phyloP scores from a whole-genome alignment of 495 filamentous ascomycete species.

The Penicillium nucicola region DNA sequence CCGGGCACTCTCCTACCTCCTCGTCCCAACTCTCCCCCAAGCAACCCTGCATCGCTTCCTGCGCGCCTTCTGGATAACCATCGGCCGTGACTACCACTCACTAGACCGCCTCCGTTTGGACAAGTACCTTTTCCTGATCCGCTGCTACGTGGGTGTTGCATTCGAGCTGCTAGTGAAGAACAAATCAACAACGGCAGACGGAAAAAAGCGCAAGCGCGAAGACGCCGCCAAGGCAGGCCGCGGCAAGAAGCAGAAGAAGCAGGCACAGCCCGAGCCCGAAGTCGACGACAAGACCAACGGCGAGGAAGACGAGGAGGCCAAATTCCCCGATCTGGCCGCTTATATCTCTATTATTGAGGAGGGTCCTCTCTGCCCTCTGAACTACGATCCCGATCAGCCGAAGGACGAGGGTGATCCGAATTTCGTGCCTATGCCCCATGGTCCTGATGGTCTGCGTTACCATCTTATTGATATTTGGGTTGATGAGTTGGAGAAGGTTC shows the following conservation, averaged over 20 bases:
- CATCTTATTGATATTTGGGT: conserved; percentile 91
- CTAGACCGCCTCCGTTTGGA: conserved; percentile 88
- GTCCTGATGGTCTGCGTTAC: conserved; percentile 76
- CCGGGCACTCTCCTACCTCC: conserved; percentile 71
- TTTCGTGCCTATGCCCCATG: conserved; percentile 44
- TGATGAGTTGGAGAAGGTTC: conserved; percentile 73
- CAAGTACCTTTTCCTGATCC: conserved; percentile 85
- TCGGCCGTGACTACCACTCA: conserved; percentile 73
- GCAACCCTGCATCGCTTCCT: conserved; percentile 54
- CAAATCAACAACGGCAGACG: conserved; percentile 9
- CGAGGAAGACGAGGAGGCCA: conserved; percentile 33
- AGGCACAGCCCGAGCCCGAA: conserved; percentile 9
- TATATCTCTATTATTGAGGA: conserved; percentile 43
- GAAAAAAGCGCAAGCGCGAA: conserved; percentile 29
- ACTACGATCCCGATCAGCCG: conserved; percentile 40
- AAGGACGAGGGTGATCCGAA: conserved; percentile 26
- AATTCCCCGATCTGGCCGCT: conserved; percentile 37
- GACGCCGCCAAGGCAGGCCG: conserved; percentile 33
- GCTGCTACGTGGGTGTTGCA: conserved; percentile 67
- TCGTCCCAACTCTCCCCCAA: conserved; percentile 62
- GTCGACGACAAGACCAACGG: conserved; percentile 4
- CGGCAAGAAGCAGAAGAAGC: conserved; percentile 40
- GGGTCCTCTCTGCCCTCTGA: conserved; percentile 41
- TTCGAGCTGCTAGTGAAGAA: conserved; percentile 50
- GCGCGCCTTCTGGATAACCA: conserved; percentile 85